These are phyloP conservation scores for Triangularia setosa DNA, from an alignment of 2,329 filamentous ascomycete species.

Conservation along the genomic window DNA sequence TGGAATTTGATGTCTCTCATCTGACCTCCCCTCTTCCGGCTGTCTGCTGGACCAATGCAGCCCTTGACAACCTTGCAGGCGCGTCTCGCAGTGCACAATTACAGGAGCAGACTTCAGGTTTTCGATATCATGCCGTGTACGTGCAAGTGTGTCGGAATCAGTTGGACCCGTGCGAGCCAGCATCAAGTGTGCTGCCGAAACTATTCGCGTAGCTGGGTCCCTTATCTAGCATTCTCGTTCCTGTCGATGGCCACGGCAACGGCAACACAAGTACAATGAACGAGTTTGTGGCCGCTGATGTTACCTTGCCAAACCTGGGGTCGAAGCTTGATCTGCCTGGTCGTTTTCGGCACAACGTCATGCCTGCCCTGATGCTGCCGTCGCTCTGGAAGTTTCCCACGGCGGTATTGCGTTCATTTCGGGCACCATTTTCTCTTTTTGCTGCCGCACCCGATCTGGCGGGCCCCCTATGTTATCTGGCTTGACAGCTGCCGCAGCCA, in stretches of 20 bases:
- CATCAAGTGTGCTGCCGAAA: not conserved
- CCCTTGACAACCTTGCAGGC: constrained; percentile 15
- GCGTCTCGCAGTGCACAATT: constrained; percentile 8
- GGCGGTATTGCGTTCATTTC: not conserved
- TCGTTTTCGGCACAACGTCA: constrained; percentile 8
- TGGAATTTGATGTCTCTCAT: constrained; percentile 7
- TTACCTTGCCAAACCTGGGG: not conserved
- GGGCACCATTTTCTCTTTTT: not conserved
- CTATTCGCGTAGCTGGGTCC: not conserved
- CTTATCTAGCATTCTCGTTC: not conserved
- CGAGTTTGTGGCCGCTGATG: not conserved
- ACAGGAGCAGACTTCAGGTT: constrained; percentile 12
- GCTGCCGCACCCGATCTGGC: not conserved
- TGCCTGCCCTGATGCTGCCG: constrained; percentile 5
- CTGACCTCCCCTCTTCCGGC: not conserved
- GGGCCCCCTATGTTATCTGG: not conserved
- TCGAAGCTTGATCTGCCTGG: constrained; percentile 6
- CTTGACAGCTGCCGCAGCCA: constrained; percentile 17
- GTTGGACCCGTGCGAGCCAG: constrained; percentile 7
- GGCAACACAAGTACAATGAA: not conserved
- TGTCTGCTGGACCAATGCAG: constrained; percentile 9
- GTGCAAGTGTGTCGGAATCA: constrained; percentile 8
- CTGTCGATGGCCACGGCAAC: not conserved
- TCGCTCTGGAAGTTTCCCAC: constrained; percentile 2
- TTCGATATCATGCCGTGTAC: constrained; percentile 9